These are phyloP conservation scores for Tylopilus subfusipes DNA, from an alignment of 768 basidiomycete species.

Conservation along the genomic window DNA sequence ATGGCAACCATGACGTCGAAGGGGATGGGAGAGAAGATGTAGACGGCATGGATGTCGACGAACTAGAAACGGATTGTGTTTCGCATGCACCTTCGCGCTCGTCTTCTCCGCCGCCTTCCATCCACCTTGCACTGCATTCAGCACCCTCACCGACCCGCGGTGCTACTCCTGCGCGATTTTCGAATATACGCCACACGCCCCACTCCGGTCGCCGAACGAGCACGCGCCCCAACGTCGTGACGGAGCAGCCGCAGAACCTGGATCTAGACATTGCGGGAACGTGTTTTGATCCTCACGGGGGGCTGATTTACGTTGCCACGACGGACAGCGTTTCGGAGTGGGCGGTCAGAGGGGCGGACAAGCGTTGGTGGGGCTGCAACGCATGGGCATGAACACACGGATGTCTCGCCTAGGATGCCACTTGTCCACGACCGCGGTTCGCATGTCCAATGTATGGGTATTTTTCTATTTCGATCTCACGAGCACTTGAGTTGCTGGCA, in stretches of 20 bases:
- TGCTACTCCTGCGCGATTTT: constrained; percentile 17
- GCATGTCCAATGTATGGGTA: not conserved
- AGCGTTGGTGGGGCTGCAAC: constrained; percentile 65
- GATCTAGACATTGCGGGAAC: constrained; percentile 61
- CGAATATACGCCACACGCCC: constrained; percentile 18
- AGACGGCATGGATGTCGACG: constrained; percentile 49
- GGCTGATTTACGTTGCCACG: constrained; percentile 65
- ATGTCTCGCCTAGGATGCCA: not conserved
- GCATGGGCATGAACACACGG: constrained; percentile 36
- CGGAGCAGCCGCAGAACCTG: constrained; percentile 15
- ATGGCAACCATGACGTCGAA: constrained; percentile 22
- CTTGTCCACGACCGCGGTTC: not conserved
- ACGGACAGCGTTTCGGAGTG: constrained; percentile 71
- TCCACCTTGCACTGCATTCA: constrained; percentile 28
- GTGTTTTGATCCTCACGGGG: constrained; percentile 70
- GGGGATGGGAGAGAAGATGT: constrained; percentile 33
- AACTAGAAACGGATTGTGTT: constrained; percentile 51
- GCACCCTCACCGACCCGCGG: constrained; percentile 21
- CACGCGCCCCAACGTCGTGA: constrained; percentile 7
- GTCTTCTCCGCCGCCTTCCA: constrained; percentile 45
- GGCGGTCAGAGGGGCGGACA: constrained; percentile 66
- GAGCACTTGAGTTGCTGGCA: constrained; percentile 1
- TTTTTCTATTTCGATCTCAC: constrained; percentile 9
- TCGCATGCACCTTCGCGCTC: constrained; percentile 47
- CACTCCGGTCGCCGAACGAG: constrained; percentile 18